Percentiles rank a stretch among this genome's conserved stretches.
Conservation (phyloP, 176 grass and related monocot genomes). For the Luzula sylvatica region DNA sequence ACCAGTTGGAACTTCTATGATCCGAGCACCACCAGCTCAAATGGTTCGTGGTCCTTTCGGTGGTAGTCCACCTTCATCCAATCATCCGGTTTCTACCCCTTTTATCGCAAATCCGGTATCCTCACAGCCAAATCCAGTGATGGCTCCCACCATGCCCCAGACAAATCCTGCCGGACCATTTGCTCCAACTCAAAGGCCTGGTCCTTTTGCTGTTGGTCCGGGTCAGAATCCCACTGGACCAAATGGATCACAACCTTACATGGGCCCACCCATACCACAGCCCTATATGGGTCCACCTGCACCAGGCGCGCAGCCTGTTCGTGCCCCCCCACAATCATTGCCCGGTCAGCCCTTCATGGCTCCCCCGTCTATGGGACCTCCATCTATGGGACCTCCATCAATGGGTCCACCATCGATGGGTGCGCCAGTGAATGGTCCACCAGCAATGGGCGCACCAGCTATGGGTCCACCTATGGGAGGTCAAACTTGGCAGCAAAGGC, state of each 20-base stretch:
- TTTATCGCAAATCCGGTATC: slow-evolving; percentile 9
- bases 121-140: slow-evolving; percentile 26
- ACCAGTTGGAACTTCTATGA: neutral
- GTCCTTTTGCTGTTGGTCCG: slow-evolving; percentile 21
- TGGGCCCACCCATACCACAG: slow-evolving; percentile 18
- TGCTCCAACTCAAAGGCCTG: neutral
- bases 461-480: slow-evolving; percentile 10
- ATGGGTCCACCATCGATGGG: slow-evolving; percentile 7
- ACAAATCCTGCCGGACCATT: slow-evolving; percentile 22
- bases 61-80: slow-evolving; percentile 9
- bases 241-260: slow-evolving; percentile 31
- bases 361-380: neutral
- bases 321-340: neutral
- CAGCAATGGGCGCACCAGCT: slow-evolving; percentile 6
- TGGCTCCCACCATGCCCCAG: neutral
- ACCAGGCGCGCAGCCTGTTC: neutral
- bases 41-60: slow-evolving; percentile 8
- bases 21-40: neutral
- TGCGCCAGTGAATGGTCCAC: neutral
- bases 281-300: slow-evolving; percentile 23
- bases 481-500: slow-evolving; percentile 32
- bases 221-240: slow-evolving; percentile 25
- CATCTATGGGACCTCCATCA: neutral
- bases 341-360: slow-evolving; percentile 15
- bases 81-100: neutral